phyloP scores from a whole-genome alignment of 140 eudicot genomes.

The Erigeron philadelphicus region DNA sequence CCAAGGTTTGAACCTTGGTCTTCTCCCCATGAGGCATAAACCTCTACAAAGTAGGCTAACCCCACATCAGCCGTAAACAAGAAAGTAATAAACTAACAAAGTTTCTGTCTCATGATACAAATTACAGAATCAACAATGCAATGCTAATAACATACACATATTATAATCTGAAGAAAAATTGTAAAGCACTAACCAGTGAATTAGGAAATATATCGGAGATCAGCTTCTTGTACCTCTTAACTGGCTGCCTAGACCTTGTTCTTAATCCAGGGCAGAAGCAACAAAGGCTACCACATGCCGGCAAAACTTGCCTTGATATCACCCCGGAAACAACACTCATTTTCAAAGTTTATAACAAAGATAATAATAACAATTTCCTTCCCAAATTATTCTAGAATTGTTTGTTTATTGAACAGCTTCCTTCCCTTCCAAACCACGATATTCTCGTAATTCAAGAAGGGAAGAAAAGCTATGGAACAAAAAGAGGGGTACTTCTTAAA shows the following conservation, averaged over 20 bases:
- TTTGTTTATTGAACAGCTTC: slow-evolving; percentile 26
- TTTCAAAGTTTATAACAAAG: slow-evolving; percentile 20
- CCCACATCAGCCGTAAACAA: not conserved
- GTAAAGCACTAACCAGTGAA: slow-evolving; percentile 55
- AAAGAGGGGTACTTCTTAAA: slow-evolving; percentile 39
- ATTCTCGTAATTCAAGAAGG: slow-evolving; percentile 43
- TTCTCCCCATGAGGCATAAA: no score
- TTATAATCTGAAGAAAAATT: not conserved
- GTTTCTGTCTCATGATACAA: not conserved
- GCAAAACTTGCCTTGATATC: slow-evolving; percentile 88
- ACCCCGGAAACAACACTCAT: slow-evolving; percentile 86
- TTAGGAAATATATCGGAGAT: slow-evolving; percentile 77
- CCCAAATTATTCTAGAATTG: slow-evolving; percentile 14
- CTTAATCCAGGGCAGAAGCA: slow-evolving; percentile 81
- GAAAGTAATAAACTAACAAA: slow-evolving; percentile 13
- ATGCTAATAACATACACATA: slow-evolving; percentile 12
- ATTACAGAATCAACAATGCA: not conserved
- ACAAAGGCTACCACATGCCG: slow-evolving; percentile 77
- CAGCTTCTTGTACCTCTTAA: slow-evolving; percentile 93
- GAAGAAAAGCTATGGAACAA: slow-evolving; percentile 44
- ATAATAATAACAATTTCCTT: slow-evolving; percentile 15
- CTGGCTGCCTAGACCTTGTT: slow-evolving; percentile 93
- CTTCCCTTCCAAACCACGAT: slow-evolving; percentile 57
- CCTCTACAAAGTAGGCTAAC: no score
- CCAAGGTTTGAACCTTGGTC: no score